Percentiles rank a stretch among this genome's conserved stretches.
phyloP scores from a whole-genome alignment of 805 yeast species.

The Wickerhamomyces mucosus region DNA sequence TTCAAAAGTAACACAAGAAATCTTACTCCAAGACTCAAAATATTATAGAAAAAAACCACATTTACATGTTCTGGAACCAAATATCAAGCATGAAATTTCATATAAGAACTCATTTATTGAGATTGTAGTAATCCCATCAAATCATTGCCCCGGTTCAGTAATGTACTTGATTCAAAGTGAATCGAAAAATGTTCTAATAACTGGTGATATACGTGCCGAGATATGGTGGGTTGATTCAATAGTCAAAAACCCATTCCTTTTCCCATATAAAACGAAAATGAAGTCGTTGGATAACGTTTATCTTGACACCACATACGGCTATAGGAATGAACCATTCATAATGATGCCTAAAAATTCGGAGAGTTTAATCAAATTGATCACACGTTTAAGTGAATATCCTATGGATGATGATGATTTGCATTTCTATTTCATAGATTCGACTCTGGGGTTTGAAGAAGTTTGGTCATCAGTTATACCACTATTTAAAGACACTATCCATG shows the following conservation, averaged over 20 bases:
- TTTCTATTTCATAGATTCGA: slow-evolving; percentile 31
- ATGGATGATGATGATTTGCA: slow-evolving; percentile 23
- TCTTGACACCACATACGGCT: slow-evolving; percentile 44
- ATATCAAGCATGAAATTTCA: slow-evolving; percentile 15
- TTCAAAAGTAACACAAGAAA: slow-evolving; percentile 29
- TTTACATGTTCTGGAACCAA: slow-evolving; percentile 7
- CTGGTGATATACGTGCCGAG: slow-evolving; percentile 55
- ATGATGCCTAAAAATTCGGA: slow-evolving; percentile 31
- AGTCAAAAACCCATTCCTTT: slow-evolving; percentile 28
- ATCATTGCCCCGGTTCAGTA: slow-evolving; percentile 53
- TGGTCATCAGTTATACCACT: slow-evolving; percentile 30
- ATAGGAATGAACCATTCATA: slow-evolving; percentile 39
- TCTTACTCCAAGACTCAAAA: slow-evolving; percentile 4
- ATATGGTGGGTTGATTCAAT: slow-evolving; percentile 36
- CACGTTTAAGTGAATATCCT: slow-evolving; percentile 34
- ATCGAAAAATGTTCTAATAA: slow-evolving; percentile 30
- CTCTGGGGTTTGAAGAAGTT: slow-evolving; percentile 45
- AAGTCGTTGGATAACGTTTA: slow-evolving; percentile 35
- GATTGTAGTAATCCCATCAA: slow-evolving; percentile 36
- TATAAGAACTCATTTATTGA: slow-evolving; percentile 15
- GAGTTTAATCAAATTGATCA: slow-evolving; percentile 29
- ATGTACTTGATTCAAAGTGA: slow-evolving; percentile 39
- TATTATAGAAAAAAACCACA: slow-evolving; percentile 9
- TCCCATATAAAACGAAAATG: slow-evolving; percentile 30
- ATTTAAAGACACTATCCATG: slow-evolving; percentile 22